Evolutionary conservation across 495 filamentous ascomycete genomes (phyloP), one percentile per base, ranked within the genome.

Genomic region (Tirmania nivea): DNA sequence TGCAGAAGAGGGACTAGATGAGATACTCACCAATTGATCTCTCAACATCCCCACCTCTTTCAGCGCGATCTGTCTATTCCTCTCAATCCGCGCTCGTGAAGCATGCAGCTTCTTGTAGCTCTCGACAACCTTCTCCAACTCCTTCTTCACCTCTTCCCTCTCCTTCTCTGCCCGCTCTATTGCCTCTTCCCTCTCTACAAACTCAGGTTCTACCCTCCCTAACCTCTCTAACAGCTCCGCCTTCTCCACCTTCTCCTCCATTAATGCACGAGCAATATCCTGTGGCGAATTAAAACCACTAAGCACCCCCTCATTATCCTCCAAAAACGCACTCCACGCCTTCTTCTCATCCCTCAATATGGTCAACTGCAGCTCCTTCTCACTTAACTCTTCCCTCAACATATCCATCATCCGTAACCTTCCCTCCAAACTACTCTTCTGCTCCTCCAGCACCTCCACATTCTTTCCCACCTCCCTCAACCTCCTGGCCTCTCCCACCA

Each of bases 31-130:
- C 12, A 95, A 69, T 61, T 99, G 90, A 5, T 83, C 89, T 14
- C 92, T 82, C 8, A 99, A 73, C 64, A 89, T 90, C 57, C 95
- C 85, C 8, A 92, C 84, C 64, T 99, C 92, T 61, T 94, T 94
- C 19, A 85, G 67, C 5, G 86, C 86, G 3, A 96, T 74, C 8
- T 76, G 76, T 54, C 84, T 80, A 63, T 95, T 88, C 37, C 89
- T 73, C 61, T 99, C 89, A 1, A 76, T 54, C 8, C 77, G 70
- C 20, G 87, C 73, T 48, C 81, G 75, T n/a, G 76, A 70, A 62
- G 79, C 83, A 52, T 71, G 72, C 34, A 64, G 66, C n/a, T 68
- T 67, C 10, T 67, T 59, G 35, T 62, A 65, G 6, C 64, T 60
- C 9, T 72, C 63, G 57, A 78, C 80, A 10, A 81, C 61, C 57